Evolutionary conservation across 257 asterid species (phyloP).

Genomic region (Solanum commersonii): DNA sequence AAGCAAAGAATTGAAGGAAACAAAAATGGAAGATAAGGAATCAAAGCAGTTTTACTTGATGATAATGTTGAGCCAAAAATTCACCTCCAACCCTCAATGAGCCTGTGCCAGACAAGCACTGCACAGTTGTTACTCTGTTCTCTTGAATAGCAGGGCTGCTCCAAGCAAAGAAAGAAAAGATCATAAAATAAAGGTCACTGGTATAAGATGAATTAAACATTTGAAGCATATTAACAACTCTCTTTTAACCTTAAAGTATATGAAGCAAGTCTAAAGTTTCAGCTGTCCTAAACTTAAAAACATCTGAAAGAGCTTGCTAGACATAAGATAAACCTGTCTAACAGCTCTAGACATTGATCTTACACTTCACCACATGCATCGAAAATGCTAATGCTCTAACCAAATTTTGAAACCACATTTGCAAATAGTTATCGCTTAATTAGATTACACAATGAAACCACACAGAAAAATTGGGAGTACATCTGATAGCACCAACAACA

Average conservation of each 20-base stretch:
- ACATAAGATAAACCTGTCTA: not conserved
- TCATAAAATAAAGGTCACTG: not conserved
- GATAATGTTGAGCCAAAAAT: slow-evolving; percentile 77
- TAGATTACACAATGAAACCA: not conserved
- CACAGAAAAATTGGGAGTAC: not conserved
- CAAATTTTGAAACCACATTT: not conserved
- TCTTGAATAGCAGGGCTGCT: slow-evolving; percentile 85
- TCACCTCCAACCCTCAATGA: slow-evolving; percentile 97
- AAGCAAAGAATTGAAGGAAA: not conserved
- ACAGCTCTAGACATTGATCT: not conserved
- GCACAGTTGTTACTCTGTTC: slow-evolving; percentile 89
- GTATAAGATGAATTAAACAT: not conserved
- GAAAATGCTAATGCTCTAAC: not conserved
- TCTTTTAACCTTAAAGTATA: not conserved
- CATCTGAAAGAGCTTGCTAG: not conserved
- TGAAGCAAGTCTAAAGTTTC: not conserved
- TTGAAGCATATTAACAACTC: not conserved
- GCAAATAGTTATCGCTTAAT: not conserved
- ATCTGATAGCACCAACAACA: not conserved
- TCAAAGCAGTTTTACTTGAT: slow-evolving; percentile 37
- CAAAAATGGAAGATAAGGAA: not conserved
- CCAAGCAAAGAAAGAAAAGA: slow-evolving; percentile 12
- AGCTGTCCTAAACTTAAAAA: not conserved
- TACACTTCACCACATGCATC: not conserved
- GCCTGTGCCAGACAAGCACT: slow-evolving; percentile 99